Evolutionary conservation across 306 rosid species (phyloP).

Genomic region (Malus sylvestris): DNA sequence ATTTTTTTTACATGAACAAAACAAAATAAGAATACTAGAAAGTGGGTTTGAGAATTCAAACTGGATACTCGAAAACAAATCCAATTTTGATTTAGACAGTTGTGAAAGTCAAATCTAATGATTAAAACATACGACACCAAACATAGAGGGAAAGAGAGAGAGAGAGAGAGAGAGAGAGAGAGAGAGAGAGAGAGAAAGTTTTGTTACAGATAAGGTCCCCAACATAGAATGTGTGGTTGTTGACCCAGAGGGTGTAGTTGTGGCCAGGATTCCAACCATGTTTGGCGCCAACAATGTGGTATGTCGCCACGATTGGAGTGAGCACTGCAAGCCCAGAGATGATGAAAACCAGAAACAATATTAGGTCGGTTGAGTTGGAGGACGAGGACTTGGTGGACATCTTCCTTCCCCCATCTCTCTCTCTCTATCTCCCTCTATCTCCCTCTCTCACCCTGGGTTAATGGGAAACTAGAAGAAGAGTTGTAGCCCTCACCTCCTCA

Average conservation of each 20-base stretch:
- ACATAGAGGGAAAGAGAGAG: no score
- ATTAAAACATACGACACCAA: no score
- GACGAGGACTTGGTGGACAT: neutral
- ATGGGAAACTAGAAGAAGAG: neutral
- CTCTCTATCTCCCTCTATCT: no score
- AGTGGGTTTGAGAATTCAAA: neutral
- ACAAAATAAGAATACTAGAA: neutral
- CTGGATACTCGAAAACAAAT: neutral
- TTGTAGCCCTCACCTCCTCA: no score
- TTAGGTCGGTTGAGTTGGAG: slow-evolving; percentile 3
- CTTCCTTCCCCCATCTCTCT: neutral
- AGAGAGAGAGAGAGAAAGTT: neutral
- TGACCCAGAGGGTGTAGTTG: slow-evolving; percentile 88
- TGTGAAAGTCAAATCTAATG: no score
- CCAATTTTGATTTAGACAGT: neutral
- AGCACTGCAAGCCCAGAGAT: slow-evolving; percentile 17
- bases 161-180: no score
- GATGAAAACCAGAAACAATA: slow-evolving; percentile 24
- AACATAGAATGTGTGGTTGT: slow-evolving; percentile 77
- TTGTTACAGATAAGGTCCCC: slow-evolving; percentile 73
- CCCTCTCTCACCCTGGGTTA: neutral
- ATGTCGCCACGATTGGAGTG: slow-evolving; percentile 43
- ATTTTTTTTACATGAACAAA: no score
- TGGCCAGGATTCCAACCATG: slow-evolving; percentile 86
- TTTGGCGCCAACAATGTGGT: slow-evolving; percentile 90